Base-by-base conservation (phyloP, 148 eudicot genomes). In the Pouteria glomerata region DNA sequence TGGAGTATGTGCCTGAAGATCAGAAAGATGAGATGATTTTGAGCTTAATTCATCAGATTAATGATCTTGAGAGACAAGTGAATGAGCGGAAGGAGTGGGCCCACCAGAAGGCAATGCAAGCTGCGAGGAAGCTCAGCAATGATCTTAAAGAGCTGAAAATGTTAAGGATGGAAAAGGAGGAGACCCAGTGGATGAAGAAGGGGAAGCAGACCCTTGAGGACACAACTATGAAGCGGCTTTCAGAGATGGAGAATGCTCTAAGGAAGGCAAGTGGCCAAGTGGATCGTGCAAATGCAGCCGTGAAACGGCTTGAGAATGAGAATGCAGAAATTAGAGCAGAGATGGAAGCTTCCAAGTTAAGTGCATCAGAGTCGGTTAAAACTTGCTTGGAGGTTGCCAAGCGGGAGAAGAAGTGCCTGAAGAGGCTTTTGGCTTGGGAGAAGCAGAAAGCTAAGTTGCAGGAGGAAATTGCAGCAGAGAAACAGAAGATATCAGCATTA, bases 301-400 rank as follows among this genome's bases (percentile, higher is more conserved):
- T 91, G 70, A 76, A 88, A 70, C 91, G 83, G 82, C 92, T 95
- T 66, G 97, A 95, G 87, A 71, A 79, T 41, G 97, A 95, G 85
- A 95, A 95, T 82, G 98, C 98, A 66, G 98, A 91, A 79, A 91
- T 92, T 45, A 86, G 87, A 82, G 98, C 98, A 31, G 98, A 95
- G 85, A 91, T 95, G 92, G 98, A 95, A 88, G 96, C 97, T 78
- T 88, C 91, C 61, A 95, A 95, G 75, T 70, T 95, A 80, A 95
- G 97, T 80, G 96, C 97, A 7, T 89, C 97, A 14, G 98, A 95
- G 80, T 95, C 98, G 3, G 87, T 83, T 63, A 80, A 77, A n/a
- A 83, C 89, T 23, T 89, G 96, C 71, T 79, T 85, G 77, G 98
- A 91, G 81, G 89, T 86, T 76, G 93, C 93, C 57, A 95, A 88